phyloP scores from a whole-genome alignment of 2,329 filamentous ascomycete species.

The Dactylellina sp. region DNA sequence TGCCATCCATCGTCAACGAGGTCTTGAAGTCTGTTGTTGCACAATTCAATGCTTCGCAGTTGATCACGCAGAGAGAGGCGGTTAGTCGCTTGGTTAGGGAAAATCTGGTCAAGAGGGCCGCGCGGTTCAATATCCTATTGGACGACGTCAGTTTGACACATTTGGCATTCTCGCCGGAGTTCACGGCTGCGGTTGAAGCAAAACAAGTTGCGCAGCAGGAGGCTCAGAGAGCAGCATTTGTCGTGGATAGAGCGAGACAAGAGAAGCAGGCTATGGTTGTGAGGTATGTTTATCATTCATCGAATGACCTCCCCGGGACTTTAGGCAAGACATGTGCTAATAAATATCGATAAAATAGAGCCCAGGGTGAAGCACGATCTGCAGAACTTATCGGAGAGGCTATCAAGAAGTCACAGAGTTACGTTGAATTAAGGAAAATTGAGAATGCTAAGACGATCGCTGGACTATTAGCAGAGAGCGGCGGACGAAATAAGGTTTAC shows the following conservation, averaged over 20 bases:
- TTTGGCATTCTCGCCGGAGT: slow-evolving; percentile 78
- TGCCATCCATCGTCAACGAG: slow-evolving; percentile 98
- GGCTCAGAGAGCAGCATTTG: slow-evolving; percentile 94
- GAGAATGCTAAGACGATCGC: slow-evolving; percentile 95
- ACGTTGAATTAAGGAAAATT: slow-evolving; percentile 96
- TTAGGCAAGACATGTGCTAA: not conserved
- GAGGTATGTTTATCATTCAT: slow-evolving; percentile 53
- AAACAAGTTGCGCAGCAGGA: slow-evolving; percentile 81
- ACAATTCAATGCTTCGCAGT: slow-evolving; percentile 97
- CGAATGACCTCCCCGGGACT: not conserved
- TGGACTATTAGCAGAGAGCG: slow-evolving; percentile 83
- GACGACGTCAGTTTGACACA: slow-evolving; percentile 97
- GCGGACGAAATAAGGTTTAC: slow-evolving; percentile 91
- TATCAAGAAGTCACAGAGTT: slow-evolving; percentile 99
- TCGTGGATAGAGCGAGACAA: slow-evolving; percentile 98
- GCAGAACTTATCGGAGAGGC: slow-evolving; percentile 98
- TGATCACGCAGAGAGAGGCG: slow-evolving; percentile 99
- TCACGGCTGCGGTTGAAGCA: slow-evolving; percentile 78
- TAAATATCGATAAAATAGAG: slow-evolving; percentile 68
- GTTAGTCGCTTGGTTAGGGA: slow-evolving; percentile 91
- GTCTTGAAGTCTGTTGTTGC: slow-evolving; percentile 98
- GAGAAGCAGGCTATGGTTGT: slow-evolving; percentile 99
- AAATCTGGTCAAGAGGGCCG: slow-evolving; percentile 88
- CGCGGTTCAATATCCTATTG: slow-evolving; percentile 95
- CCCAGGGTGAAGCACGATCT: slow-evolving; percentile 97